These are phyloP conservation scores for Lactarius vividus DNA, from an alignment of 768 basidiomycete species.

Conservation along the genomic window DNA sequence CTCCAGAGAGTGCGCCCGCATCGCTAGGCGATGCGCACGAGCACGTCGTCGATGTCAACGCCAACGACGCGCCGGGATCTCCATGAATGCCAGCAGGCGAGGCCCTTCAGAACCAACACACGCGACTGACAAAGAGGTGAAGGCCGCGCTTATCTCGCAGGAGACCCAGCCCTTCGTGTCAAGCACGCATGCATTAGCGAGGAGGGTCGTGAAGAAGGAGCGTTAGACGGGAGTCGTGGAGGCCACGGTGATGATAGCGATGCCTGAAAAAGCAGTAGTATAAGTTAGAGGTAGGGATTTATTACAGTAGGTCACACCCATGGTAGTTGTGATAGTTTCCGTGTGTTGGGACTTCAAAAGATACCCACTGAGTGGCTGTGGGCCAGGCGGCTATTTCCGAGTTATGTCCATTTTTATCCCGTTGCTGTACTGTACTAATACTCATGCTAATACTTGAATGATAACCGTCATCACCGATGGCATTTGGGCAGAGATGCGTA, in stretches of 20 bases:
- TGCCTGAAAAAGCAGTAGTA: conserved; percentile 1
- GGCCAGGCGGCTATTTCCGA: no score
- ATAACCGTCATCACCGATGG: no score
- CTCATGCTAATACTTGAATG: no score
- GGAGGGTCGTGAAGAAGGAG: conserved; percentile 42
- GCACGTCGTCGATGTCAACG: conserved; percentile 78
- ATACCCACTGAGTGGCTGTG: not conserved
- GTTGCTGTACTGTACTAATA: no score
- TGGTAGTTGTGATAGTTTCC: conserved; percentile 28
- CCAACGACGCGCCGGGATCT: conserved; percentile 66
- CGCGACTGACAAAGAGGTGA: conserved; percentile 27
- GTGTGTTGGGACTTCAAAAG: conserved; percentile 19
- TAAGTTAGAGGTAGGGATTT: not conserved
- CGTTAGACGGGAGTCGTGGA: conserved; percentile 58
- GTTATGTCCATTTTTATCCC: no score
- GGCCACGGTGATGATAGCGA: conserved; percentile 10
- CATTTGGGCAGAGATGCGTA: no score
- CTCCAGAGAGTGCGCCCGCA: conserved; percentile 71
- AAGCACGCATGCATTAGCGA: conserved; percentile 12
- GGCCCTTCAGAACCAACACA: not conserved
- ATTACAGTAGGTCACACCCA: not conserved
- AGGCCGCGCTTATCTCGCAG: conserved; percentile 19
- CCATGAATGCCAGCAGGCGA: conserved; percentile 38
- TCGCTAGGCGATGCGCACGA: conserved; percentile 74
- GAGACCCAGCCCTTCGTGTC: conserved; percentile 23